Conservation (phyloP, 768 basidiomycete genomes). For the Mycena capillaripes region DNA sequence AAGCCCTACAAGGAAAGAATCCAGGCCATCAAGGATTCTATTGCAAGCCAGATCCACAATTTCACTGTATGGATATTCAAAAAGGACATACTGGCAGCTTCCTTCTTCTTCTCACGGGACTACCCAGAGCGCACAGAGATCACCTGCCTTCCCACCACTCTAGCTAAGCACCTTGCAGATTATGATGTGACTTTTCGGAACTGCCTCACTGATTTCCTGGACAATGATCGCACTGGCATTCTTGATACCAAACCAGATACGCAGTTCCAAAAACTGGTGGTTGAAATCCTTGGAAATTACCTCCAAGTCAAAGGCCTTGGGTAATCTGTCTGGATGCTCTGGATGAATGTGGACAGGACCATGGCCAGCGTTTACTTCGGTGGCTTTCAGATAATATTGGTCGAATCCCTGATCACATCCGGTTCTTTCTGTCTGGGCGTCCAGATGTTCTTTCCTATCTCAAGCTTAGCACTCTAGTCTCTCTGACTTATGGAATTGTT, state of each 20-base stretch:
- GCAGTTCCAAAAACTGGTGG: background rate
- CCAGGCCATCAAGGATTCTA: background rate
- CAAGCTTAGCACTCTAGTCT: background rate
- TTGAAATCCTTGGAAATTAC: background rate
- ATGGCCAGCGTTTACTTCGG: background rate
- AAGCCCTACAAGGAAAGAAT: background rate
- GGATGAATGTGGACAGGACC: too few relatives aligned
- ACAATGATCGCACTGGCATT: background rate
- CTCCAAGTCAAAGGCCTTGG: background rate
- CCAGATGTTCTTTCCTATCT: conserved; percentile 5
- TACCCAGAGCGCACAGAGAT: background rate
- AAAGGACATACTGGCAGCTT: background rate
- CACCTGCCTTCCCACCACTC: background rate
- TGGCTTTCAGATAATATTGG: background rate
- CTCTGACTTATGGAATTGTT: background rate
- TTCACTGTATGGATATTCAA: background rate
- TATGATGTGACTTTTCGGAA: background rate
- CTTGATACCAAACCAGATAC: background rate
- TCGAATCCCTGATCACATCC: background rate
- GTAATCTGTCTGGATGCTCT: conserved; percentile 3
- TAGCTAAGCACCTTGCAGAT: background rate
- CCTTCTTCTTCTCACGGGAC: background rate
- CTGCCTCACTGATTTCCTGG: background rate
- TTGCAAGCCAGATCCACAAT: background rate
- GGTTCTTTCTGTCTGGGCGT: conserved; percentile 6